Evolutionary conservation across 441 rosid genomes (phyloP), one percentile per base, ranked within the genome.

Genomic region (Adansonia rubrostipa): DNA sequence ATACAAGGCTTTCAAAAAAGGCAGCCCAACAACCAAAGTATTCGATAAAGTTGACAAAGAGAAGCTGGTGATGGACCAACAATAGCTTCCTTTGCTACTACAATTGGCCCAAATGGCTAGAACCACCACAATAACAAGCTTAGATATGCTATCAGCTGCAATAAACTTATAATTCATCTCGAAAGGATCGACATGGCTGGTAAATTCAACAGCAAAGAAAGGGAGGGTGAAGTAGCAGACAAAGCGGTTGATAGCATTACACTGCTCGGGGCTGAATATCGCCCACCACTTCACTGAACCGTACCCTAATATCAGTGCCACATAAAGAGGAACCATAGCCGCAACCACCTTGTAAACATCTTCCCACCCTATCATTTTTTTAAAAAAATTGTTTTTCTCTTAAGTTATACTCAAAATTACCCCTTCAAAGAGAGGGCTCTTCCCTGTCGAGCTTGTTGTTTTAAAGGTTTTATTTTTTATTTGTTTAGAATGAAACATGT

Each of bases 241-340:
- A 0, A 96, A 82, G 1, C 85, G 85, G 85, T 91, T 96, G 33
- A 96, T 83, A 8, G 98, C 97, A 8, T 86, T 92, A 15, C 97
- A 89, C 76, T 96, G 95, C 3, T 96, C 99, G 2, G 86, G 88
- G 0, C 85, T 86, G 76, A 96, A 90, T 5, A 96, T 85, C 9
- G 80, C 80, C 99, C 99, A 96, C 99, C 99, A 93, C 76, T 81
- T 90, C 33, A 96, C 96, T 0, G 99, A 96, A 4, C 95, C 98
- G 40, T 96, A 96, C 6, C 98, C 99, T 36, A 96, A 78, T 5
- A 89, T 56, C 47, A 96, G 79, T n/a, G 98, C 97, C 15, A 91
- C 91, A 42, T 92, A 96, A 1, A 96, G 89, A 3, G 99, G 99
- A 36, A 84, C 89, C 92, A 88, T 91, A 24, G 98, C 98, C 78